phyloP scores from a whole-genome alignment of 2,329 filamentous ascomycete species.

The Teratosphaeria epicoccoides region DNA sequence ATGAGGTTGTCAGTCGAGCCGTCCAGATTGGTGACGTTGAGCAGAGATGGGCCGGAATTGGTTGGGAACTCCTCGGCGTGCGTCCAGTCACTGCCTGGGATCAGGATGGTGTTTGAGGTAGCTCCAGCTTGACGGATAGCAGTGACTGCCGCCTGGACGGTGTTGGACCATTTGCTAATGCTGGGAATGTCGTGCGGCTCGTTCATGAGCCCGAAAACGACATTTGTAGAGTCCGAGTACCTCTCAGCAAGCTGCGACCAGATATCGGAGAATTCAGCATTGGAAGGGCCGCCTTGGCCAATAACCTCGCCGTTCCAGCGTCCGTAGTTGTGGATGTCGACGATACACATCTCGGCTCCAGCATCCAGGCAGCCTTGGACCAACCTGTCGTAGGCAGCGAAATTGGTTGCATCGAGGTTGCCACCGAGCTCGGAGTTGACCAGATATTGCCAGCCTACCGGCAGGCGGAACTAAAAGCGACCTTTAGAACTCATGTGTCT shows the following conservation, averaged over 20 bases:
- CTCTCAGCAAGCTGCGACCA: slow-evolving; percentile 48
- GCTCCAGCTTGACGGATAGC: slow-evolving; percentile 57
- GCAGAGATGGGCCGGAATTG: slow-evolving; percentile 19
- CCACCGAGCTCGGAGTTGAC: slow-evolving; percentile 21
- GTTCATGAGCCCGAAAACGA: slow-evolving; percentile 60
- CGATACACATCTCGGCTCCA: slow-evolving; percentile 20
- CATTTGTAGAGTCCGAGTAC: slow-evolving; percentile 44
- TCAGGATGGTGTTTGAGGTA: slow-evolving; percentile 50
- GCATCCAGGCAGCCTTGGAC: slow-evolving; percentile 29
- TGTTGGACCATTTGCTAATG: slow-evolving; percentile 47
- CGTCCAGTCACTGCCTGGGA: slow-evolving; percentile 49
- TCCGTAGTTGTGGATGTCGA: slow-evolving; percentile 26
- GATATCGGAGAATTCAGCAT: slow-evolving; percentile 47
- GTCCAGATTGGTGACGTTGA: slow-evolving; percentile 18
- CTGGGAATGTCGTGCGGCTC: slow-evolving; percentile 39
- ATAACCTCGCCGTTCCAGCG: slow-evolving; percentile 53
- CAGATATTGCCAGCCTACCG: slow-evolving; percentile 30
- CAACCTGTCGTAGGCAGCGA: slow-evolving; percentile 18
- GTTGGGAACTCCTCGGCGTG: slow-evolving; percentile 13
- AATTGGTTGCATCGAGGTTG: slow-evolving; percentile 14
- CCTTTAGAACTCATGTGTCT: slow-evolving; percentile 46
- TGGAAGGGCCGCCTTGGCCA: slow-evolving; percentile 53
- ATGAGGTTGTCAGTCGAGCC: slow-evolving; percentile 24
- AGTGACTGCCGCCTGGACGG: slow-evolving; percentile 52
- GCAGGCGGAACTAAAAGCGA: slow-evolving; percentile 48